These are phyloP conservation scores for Rostrohypoxylon terebratum DNA, from an alignment of 495 filamentous ascomycete genomes.

Conservation along the genomic window DNA sequence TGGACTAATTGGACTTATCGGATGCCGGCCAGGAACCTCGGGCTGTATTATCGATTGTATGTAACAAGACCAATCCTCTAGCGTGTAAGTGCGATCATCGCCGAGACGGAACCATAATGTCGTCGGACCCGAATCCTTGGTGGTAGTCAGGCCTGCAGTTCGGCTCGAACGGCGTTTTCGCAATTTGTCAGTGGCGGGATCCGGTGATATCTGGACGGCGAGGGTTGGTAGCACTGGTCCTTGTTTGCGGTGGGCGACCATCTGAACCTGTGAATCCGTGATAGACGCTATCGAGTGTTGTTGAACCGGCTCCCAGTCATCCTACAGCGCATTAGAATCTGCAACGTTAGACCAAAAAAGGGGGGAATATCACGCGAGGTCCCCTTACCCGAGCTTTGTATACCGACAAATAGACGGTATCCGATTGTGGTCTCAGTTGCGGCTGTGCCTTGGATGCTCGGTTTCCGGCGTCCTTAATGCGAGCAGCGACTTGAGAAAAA, in stretches of 20 bases:
- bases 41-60: slow-evolving; percentile 58
- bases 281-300: slow-evolving; percentile 63
- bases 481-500: slow-evolving; percentile 46
- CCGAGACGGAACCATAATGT: slow-evolving; percentile 57
- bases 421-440: slow-evolving; percentile 42
- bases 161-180: slow-evolving; percentile 68
- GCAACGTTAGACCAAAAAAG: neutral
- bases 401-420: slow-evolving; percentile 62
- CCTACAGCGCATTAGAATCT: slow-evolving; percentile 52
- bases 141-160: slow-evolving; percentile 60
- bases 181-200: slow-evolving; percentile 62
- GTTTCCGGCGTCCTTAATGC: slow-evolving; percentile 47
- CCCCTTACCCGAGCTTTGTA: slow-evolving; percentile 65
- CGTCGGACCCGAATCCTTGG: slow-evolving; percentile 56
- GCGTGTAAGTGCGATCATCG: slow-evolving; percentile 53
- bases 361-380: neutral
- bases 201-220: slow-evolving; percentile 62
- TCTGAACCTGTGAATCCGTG: slow-evolving; percentile 64
- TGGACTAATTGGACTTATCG: slow-evolving; percentile 58
- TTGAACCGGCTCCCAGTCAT: slow-evolving; percentile 62
- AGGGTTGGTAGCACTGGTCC: slow-evolving; percentile 63
- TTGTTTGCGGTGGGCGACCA: slow-evolving; percentile 65
- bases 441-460: slow-evolving; percentile 46
- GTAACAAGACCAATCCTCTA: slow-evolving; percentile 61
- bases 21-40: slow-evolving; percentile 48